Evolutionary conservation across 2,329 filamentous ascomycete species (phyloP), one percentile per base, ranked within the genome.

Genomic region (Pestalotiopsis sp.): DNA sequence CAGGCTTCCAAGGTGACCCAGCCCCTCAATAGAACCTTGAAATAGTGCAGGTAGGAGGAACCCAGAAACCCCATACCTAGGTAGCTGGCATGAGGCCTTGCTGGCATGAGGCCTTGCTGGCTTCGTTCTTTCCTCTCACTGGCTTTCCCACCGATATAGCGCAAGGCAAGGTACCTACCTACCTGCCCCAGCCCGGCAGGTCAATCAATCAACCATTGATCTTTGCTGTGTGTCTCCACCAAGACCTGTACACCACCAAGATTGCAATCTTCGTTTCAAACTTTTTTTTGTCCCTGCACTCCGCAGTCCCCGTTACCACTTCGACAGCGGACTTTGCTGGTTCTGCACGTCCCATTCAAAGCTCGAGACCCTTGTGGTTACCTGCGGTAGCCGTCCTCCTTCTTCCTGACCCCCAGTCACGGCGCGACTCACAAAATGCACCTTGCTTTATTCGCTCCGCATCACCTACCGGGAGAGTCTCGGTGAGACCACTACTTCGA

Each of bases 241-340:
- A 38, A 17, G 17, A 27, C 59, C 59, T n/a, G 25, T 62, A 36
- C 59, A 62, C 59, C 59, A 62, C 31, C 59, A 62, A 62, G 38
- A 62, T 62, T 38, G 17, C 59, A 62, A 62, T 62, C 59, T 39
- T 62, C 27, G 27, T 62, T 39, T 62, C 59, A 62, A 62, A 39
- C 59, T 62, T 62, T 52, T 31, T 62, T 52, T 39, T 39, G 27
- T 20, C 31, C 59, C 59, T 59, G 57, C 57, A 59, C 57, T 59
- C 27, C 57, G 45, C 45, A 52, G 45, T 52, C 45, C 45, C 45
- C 45, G 45, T 52, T 52, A 52, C 45, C 31, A 36, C 31, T 36
- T 49, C n/a, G 17, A 59, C 57, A 36, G 23, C 57, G 23, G 57
- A 36, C 57, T 59, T 6, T 20, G 45, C 14, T 59, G 17, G 11